Percentiles rank a stretch among this genome's conserved stretches.
phyloP scores from a whole-genome alignment of 2,329 filamentous ascomycete genomes.

The Neofusicoccum ribis region DNA sequence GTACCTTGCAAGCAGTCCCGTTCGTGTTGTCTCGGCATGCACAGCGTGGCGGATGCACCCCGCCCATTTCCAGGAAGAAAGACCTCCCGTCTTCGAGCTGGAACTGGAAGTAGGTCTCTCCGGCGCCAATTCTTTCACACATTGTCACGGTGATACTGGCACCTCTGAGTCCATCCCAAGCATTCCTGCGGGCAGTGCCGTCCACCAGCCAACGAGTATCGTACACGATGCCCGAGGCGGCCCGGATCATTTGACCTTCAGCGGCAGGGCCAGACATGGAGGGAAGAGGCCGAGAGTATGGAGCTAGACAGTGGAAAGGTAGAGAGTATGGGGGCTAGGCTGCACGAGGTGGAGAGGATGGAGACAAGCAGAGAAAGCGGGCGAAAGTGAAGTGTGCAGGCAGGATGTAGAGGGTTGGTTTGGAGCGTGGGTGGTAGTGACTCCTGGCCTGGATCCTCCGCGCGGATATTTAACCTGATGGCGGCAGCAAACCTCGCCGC shows the following conservation, averaged over 20 bases:
- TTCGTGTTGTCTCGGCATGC: slow-evolving; percentile 22
- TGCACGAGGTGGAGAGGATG: background rate
- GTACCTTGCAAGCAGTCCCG: slow-evolving; percentile 37
- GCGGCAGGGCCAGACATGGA: background rate
- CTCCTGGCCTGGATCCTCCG: background rate
- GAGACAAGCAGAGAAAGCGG: background rate
- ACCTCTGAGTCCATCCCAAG: too few relatives aligned
- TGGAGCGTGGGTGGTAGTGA: background rate
- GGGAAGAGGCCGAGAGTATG: background rate
- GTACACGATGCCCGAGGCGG: too few relatives aligned
- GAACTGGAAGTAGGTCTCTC: too few relatives aligned
- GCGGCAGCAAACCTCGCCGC: background rate
- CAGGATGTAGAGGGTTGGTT: slow-evolving; percentile 5
- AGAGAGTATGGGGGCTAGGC: background rate
- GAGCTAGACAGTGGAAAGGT: background rate
- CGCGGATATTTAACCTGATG: background rate
- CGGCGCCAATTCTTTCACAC: too few relatives aligned
- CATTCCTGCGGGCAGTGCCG: too few relatives aligned
- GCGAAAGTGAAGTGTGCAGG: slow-evolving; percentile 19
- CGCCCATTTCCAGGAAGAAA: too few relatives aligned
- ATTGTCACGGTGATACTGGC: too few relatives aligned
- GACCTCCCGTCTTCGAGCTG: background rate
- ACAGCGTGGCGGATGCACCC: background rate
- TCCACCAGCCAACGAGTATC: too few relatives aligned
- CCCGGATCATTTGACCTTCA: too few relatives aligned